phyloP scores from a whole-genome alignment of 345 rosid genomes.

The Eucalyptus caleyi region DNA sequence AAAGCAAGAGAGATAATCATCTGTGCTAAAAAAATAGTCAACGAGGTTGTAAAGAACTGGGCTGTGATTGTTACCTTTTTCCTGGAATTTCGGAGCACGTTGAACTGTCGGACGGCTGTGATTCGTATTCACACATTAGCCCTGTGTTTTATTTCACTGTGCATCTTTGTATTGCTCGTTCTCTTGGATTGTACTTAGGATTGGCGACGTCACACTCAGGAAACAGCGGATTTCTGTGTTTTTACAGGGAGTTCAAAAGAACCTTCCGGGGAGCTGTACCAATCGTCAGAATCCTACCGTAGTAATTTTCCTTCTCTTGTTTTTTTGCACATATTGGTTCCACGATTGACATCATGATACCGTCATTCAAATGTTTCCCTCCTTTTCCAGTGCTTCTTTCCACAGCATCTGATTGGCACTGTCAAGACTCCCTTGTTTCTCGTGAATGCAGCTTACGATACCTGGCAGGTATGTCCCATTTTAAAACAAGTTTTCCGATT shows the following conservation, averaged over 20 bases:
- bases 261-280: constrained; percentile 25
- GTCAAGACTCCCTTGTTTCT: constrained; percentile 30
- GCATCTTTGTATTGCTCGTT: neutral
- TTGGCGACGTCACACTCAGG: neutral
- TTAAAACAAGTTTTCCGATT: neutral
- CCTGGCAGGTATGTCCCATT: constrained; percentile 35
- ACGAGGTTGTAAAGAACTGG: neutral
- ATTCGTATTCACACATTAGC: neutral
- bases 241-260: constrained; percentile 13
- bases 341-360: neutral
- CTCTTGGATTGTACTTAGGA: neutral
- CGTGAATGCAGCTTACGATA: constrained; percentile 42
- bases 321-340: neutral
- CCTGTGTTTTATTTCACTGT: neutral
- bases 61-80: neutral
- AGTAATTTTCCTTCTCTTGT: constrained; percentile 4
- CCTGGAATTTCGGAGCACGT: neutral
- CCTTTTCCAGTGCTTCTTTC: constrained; percentile 40
- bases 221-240: neutral
- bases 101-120: neutral
- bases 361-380: neutral
- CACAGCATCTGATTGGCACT: constrained; percentile 28
- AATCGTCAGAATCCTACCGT: constrained; percentile 24
- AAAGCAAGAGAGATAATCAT: neutral
- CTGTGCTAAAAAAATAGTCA: neutral